Evolutionary conservation across 2,329 filamentous ascomycete genomes (phyloP).

Genomic region (Botrytis byssoidea): DNA sequence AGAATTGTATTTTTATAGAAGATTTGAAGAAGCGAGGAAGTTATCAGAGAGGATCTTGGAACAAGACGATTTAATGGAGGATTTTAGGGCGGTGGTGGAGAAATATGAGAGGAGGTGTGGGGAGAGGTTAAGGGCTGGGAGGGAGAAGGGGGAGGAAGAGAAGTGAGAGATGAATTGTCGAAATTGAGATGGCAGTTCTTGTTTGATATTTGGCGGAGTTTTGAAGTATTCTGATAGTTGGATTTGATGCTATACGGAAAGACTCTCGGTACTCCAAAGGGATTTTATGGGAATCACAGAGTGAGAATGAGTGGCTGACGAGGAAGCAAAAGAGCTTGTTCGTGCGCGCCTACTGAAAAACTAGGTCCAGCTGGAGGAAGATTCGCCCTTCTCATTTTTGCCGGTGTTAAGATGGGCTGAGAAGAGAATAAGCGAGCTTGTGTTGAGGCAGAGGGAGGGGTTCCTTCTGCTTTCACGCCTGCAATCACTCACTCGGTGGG

Average conservation of each 20-base stretch:
- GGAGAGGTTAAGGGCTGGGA: background rate
- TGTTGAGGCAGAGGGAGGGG: too few species aligned
- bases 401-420: background rate
- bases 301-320: background rate
- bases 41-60: constrained; percentile 28
- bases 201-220: background rate
- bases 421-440: too few species aligned
- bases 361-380: background rate
- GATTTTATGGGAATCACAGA: background rate
- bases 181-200: background rate
- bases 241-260: background rate
- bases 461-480: too few species aligned
- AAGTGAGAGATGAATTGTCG: background rate
- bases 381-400: background rate
- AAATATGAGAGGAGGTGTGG: constrained; percentile 32
- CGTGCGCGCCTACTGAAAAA: background rate
- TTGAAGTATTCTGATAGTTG: background rate
- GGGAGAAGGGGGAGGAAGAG: background rate
- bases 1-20: constrained; percentile 37
- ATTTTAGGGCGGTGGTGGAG: constrained; percentile 31
- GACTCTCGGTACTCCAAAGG: background rate
- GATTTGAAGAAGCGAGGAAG: constrained; percentile 33
- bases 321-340: background rate
- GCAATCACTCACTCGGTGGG: too few species aligned
- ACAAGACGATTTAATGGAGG: constrained; percentile 28